Evolutionary conservation across 176 grass and related monocot genomes (phyloP).

Genomic region (Raddia guianensis): DNA sequence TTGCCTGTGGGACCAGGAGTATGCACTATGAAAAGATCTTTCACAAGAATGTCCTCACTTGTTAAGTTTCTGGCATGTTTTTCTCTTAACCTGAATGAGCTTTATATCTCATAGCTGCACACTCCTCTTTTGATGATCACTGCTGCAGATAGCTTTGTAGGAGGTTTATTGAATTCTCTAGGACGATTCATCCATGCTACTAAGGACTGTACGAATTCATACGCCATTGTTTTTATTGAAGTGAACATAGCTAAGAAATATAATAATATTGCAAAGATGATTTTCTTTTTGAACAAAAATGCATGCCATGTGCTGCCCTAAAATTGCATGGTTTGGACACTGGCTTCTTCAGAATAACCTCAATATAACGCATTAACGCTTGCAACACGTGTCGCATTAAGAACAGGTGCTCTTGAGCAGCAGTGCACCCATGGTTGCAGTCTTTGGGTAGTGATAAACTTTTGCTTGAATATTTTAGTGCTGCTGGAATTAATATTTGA

Average conservation of each 20-base stretch:
- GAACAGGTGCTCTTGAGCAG: slow-evolving; percentile 21
- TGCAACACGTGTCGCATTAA: slow-evolving; percentile 55
- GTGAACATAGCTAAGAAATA: slow-evolving; percentile 72
- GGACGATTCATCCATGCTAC: slow-evolving; percentile 51
- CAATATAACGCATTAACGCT: slow-evolving; percentile 58
- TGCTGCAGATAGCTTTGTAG: slow-evolving; percentile 55
- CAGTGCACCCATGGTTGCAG: neutral
- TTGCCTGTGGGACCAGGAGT: no score
- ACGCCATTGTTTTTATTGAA: slow-evolving; percentile 62
- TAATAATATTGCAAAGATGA: slow-evolving; percentile 65
- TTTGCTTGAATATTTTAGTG: neutral
- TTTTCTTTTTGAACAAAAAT: neutral
- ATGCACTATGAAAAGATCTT: slow-evolving; percentile 2
- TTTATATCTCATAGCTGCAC: neutral
- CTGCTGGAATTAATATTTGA: neutral
- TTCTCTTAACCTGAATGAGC: neutral
- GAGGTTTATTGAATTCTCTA: slow-evolving; percentile 56
- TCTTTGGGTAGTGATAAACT: slow-evolving; percentile 49
- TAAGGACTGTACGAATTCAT: slow-evolving; percentile 55
- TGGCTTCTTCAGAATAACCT: slow-evolving; percentile 56
- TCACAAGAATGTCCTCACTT: slow-evolving; percentile 57
- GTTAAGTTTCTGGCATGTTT: slow-evolving; percentile 31
- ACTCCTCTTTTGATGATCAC: neutral
- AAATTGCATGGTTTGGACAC: slow-evolving; percentile 28
- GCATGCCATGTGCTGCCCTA: neutral